Percentiles rank a stretch among this genome's conserved stretches.
These are phyloP conservation scores for Metrosideros polymorpha DNA, from an alignment of 441 rosid genomes.

Conservation along the genomic window DNA sequence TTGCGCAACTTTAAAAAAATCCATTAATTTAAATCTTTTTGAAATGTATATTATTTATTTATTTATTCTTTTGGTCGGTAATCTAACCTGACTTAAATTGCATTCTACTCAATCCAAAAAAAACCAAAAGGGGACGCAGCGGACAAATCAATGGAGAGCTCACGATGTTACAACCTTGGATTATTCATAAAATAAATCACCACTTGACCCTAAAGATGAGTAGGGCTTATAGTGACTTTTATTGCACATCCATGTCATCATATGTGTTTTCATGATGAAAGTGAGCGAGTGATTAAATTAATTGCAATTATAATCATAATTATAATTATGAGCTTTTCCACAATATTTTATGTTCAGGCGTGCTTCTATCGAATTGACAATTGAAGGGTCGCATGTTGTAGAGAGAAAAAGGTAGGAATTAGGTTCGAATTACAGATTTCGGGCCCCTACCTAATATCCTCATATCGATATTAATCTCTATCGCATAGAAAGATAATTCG, in stretches of 20 bases:
- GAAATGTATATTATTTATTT: neutral
- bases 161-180: neutral
- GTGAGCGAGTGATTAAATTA: neutral
- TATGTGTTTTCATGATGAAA: neutral
- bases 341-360: neutral
- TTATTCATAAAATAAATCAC: neutral
- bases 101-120: neutral
- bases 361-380: neutral
- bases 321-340: neutral
- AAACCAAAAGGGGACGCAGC: neutral
- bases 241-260: neutral
- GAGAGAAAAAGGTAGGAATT: neutral
- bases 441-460: neutral
- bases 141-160: neutral
- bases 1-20: slow-evolving; percentile 1
- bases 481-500: neutral
- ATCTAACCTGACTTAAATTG: neutral
- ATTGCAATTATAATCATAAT: neutral
- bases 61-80: neutral
- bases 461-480: too few relatives aligned
- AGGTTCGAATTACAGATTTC: neutral
- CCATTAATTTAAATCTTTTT: neutral
- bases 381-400: neutral
- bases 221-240: neutral
- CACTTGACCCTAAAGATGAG: neutral